These are phyloP conservation scores for Cutaneotrichosporon arboriforme DNA, from an alignment of 1,284 basidiomycete species.

Conservation along the genomic window DNA sequence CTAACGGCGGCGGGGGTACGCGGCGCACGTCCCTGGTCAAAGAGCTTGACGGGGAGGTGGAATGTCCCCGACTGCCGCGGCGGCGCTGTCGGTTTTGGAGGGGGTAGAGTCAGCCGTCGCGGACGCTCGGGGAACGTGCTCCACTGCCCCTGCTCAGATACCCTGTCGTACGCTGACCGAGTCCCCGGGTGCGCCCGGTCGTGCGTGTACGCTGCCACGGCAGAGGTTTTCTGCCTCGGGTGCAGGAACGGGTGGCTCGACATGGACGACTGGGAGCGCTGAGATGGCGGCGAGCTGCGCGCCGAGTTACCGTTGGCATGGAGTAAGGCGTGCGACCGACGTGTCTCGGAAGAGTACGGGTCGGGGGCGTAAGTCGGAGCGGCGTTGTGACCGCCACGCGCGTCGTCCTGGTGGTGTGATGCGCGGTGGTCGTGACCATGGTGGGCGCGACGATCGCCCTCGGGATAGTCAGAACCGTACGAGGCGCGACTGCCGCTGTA, in stretches of 20 bases:
- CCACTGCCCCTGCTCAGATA: neutral
- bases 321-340: too few relatives aligned
- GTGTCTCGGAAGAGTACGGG: too few relatives aligned
- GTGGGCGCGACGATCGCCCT: too few relatives aligned
- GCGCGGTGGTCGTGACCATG: too few relatives aligned
- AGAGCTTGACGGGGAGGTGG: neutral
- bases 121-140: neutral
- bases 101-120: neutral
- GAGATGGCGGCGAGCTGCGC: neutral
- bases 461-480: too few relatives aligned
- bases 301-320: too few relatives aligned
- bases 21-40: too few relatives aligned
- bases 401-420: too few relatives aligned
- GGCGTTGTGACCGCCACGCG: too few relatives aligned
- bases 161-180: neutral
- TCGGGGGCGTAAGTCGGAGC: too few relatives aligned
- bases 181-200: neutral
- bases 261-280: neutral
- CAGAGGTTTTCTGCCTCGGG: neutral
- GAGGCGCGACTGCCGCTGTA: too few relatives aligned
- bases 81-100: neutral
- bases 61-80: neutral
- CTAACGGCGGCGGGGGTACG: too few relatives aligned
- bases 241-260: neutral
- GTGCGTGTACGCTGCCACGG: neutral